Evolutionary conservation across 805 yeast genomes (phyloP).

Genomic region (Lachancea lanzarotensis): DNA sequence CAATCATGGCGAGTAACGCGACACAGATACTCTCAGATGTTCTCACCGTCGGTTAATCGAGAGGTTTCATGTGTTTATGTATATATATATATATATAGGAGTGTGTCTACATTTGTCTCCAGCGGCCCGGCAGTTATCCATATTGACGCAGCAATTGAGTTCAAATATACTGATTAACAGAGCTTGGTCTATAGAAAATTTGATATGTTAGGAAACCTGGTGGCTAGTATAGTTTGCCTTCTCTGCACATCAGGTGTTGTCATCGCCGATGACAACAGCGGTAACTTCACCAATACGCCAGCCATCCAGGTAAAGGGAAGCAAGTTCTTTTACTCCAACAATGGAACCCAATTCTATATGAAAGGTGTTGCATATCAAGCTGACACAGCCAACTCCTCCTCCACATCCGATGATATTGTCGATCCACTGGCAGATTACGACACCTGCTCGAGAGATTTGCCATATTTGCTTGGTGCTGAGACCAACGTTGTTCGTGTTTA

Average conservation of each 20-base stretch:
- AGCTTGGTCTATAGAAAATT: not conserved
- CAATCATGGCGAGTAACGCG: no score
- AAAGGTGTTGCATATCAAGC: conserved; percentile 70
- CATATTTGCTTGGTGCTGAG: conserved; percentile 48
- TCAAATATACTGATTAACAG: no score
- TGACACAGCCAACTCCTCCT: conserved; percentile 38
- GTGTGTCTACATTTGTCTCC: no score
- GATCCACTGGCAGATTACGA: conserved; percentile 59
- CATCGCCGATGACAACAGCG: conserved; percentile 11
- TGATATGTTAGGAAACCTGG: not conserved
- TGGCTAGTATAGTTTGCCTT: not conserved
- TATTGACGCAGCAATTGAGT: no score
- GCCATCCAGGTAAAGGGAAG: conserved; percentile 61
- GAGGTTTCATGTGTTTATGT: no score
- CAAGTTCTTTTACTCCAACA: conserved; percentile 62
- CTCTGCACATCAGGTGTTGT: not conserved
- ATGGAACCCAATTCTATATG: conserved; percentile 64
- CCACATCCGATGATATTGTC: conserved; percentile 36
- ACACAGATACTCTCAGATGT: no score
- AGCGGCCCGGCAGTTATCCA: no score
- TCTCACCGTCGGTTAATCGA: no score
- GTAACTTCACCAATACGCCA: conserved; percentile 28
- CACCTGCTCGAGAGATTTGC: conserved; percentile 59
- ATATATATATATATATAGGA: no score
- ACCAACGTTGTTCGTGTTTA: conserved; percentile 66